Conservation (phyloP, 192 early-diverging fungal genomes). For the Geranomyces variabilis region DNA sequence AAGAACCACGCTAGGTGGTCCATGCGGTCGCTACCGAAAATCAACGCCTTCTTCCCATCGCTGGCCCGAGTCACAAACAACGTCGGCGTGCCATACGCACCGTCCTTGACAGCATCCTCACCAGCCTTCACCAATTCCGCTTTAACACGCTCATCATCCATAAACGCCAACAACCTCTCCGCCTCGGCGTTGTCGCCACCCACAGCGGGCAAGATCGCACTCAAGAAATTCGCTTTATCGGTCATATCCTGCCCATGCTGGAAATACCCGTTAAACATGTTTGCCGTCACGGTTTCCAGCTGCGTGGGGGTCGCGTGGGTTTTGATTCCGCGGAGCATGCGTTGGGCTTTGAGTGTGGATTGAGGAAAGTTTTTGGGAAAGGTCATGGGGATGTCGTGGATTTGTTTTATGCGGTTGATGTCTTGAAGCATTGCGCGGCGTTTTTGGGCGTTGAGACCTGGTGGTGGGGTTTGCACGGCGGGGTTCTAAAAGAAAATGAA, state of each 20-base stretch:
- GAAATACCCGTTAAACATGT: constrained; percentile 16
- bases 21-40: constrained; percentile 53
- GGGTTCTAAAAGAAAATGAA: constrained; percentile 12
- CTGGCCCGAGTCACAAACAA: constrained; percentile 33
- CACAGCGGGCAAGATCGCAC: background rate
- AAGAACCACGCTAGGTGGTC: constrained; percentile 47
- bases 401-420: background rate
- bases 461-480: constrained; percentile 33
- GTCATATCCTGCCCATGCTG: constrained; percentile 10
- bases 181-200: background rate
- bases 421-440: constrained; percentile 38
- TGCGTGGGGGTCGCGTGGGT: background rate
- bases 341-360: constrained; percentile 35
- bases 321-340: constrained; percentile 40
- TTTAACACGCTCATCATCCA: constrained; percentile 33
- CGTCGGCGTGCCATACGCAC: constrained; percentile 51
- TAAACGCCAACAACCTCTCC: constrained; percentile 7
- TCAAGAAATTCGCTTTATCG: background rate
- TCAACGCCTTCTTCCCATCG: constrained; percentile 26
- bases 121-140: constrained; percentile 19
- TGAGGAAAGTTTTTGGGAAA: constrained; percentile 36
- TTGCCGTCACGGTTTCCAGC: constrained; percentile 1
- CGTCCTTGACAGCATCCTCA: constrained; percentile 36
- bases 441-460: constrained; percentile 46
- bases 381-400: constrained; percentile 11